phyloP scores from a whole-genome alignment of 441 rosid species.

The Eutrema salsugineum region DNA sequence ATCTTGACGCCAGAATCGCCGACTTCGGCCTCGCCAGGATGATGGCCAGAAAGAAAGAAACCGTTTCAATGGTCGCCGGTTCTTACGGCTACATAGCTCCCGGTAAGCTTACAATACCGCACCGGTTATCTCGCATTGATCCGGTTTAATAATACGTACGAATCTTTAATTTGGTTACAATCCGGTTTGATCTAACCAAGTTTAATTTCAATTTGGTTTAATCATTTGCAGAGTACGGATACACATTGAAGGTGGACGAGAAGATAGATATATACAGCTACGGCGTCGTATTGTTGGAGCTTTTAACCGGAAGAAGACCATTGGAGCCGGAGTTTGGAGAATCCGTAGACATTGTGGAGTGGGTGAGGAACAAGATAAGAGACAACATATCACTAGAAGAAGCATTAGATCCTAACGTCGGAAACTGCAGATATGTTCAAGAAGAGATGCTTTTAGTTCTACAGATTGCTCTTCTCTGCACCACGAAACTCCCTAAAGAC shows the following conservation, averaged over 20 bases:
- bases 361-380: conserved; percentile 65
- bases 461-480: conserved; percentile 79
- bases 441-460: conserved; percentile 93
- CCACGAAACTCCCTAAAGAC: conserved; percentile 81
- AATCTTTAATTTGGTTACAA: background rate
- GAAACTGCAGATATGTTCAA: conserved; percentile 78
- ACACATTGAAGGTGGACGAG: conserved; percentile 81
- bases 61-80: conserved; percentile 65
- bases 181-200: background rate
- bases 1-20: conserved; percentile 62
- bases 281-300: conserved; percentile 75
- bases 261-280: conserved; percentile 85
- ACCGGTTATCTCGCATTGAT: background rate
- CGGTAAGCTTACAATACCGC: conserved; percentile 29
- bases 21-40: conserved; percentile 60
- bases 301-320: conserved; percentile 61
- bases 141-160: background rate
- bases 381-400: conserved; percentile 62
- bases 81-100: conserved; percentile 69
- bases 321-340: conserved; percentile 68
- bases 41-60: conserved; percentile 61
- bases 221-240: conserved; percentile 75
- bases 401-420: conserved; percentile 61
- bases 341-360: conserved; percentile 53
- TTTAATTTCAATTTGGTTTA: background rate